These are phyloP conservation scores for Tephrocybe sp. DNA, from an alignment of 768 basidiomycete species.

Conservation along the genomic window DNA sequence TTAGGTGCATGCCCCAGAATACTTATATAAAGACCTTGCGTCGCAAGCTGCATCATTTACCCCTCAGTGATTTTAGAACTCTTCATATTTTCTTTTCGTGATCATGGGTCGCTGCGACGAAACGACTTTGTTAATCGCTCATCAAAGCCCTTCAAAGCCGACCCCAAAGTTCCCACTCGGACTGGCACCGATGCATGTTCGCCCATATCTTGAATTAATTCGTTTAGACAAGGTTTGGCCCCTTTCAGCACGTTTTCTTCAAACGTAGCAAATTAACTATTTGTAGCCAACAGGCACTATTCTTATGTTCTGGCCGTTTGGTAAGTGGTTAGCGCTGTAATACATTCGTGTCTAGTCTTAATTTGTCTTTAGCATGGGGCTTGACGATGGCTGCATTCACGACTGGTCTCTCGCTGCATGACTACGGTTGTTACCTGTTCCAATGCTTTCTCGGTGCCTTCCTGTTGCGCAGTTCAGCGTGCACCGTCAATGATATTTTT, in stretches of 20 bases:
- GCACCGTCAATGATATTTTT: slow-evolving; percentile 57
- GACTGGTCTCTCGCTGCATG: slow-evolving; percentile 27
- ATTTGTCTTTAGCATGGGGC: slow-evolving; percentile 38
- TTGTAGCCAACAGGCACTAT: slow-evolving; percentile 48
- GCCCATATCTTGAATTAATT: slow-evolving; percentile 51
- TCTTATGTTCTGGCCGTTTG: slow-evolving; percentile 56
- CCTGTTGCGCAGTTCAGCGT: slow-evolving; percentile 47
- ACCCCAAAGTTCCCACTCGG: slow-evolving; percentile 32
- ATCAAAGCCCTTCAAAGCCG: slow-evolving; percentile 14
- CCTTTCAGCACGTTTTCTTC: not conserved
- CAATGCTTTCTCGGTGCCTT: slow-evolving; percentile 41
- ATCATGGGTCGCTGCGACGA: slow-evolving; percentile 23
- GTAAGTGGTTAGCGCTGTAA: slow-evolving; percentile 25
- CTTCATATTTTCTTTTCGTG: not conserved
- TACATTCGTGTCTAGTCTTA: not conserved
- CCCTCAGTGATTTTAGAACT: not conserved
- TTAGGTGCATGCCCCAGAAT: not conserved
- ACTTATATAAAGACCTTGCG: slow-evolving; percentile 16
- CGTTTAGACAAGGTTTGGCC: slow-evolving; percentile 45
- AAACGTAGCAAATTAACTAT: not conserved
- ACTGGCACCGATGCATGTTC: slow-evolving; percentile 25
- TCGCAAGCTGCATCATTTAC: not conserved
- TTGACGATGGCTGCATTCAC: slow-evolving; percentile 50
- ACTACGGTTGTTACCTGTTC: slow-evolving; percentile 30
- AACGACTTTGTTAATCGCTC: slow-evolving; percentile 25